Conservation (phyloP, 192 early-diverging fungal species). For the Physocladia obscura region DNA sequence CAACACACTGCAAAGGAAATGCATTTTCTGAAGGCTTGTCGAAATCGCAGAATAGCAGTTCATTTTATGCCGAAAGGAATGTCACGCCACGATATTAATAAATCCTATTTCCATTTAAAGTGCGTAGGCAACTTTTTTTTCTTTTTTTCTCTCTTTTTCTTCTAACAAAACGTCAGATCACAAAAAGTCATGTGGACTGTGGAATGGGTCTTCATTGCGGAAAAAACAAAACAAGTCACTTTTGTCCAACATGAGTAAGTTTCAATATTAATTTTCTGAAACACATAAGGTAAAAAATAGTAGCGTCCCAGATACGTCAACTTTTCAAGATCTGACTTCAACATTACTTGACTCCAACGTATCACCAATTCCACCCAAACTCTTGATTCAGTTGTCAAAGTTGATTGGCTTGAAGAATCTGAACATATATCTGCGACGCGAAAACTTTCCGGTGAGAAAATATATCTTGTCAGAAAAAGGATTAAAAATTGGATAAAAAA, state of each 20-base stretch:
- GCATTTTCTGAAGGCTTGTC: neutral
- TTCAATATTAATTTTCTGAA: neutral
- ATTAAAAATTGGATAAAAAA: too few species aligned
- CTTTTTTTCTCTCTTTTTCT: neutral
- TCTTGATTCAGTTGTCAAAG: neutral
- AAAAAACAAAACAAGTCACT: neutral
- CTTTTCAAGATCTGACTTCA: neutral
- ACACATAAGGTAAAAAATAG: neutral
- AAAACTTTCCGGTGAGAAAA: neutral
- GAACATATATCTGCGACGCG: neutral
- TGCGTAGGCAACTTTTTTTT: neutral
- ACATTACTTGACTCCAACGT: neutral
- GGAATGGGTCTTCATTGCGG: neutral
- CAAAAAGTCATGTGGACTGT: neutral
- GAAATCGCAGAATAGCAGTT: neutral
- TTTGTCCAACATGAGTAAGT: neutral
- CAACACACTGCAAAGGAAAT: neutral
- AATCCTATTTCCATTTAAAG: neutral
- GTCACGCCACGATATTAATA: constrained; percentile 6
- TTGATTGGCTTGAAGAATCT: neutral
- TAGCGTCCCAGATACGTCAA: neutral
- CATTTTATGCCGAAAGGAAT: neutral
- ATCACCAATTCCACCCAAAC: neutral
- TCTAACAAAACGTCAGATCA: neutral
- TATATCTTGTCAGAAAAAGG: too few species aligned